Conservation (phyloP, 1,139 yeast genomes). For the Candida sp. region DNA sequence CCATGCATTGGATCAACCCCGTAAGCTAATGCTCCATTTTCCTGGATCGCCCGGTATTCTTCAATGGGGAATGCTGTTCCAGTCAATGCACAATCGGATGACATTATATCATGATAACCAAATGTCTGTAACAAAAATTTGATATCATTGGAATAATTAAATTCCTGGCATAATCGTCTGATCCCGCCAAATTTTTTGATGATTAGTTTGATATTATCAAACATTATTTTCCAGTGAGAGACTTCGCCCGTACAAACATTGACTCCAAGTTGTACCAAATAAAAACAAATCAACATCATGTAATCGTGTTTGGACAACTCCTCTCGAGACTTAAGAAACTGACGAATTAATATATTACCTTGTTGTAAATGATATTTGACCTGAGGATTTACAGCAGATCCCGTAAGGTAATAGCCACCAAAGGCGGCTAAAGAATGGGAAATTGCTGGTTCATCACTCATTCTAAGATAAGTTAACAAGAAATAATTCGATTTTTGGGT, state of each 20-base stretch:
- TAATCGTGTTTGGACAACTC: not conserved
- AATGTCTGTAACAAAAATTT: slow-evolving; percentile 15
- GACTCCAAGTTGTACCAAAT: not conserved
- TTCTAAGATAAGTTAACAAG: not conserved
- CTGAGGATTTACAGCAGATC: not conserved
- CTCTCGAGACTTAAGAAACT: not conserved
- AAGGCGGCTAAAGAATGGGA: slow-evolving; percentile 5
- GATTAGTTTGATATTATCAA: not conserved
- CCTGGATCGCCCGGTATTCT: slow-evolving; percentile 10
- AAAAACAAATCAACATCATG: slow-evolving; percentile 1
- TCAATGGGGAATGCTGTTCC: slow-evolving; percentile 13
- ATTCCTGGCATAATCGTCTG: slow-evolving; percentile 7
- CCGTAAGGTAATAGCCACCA: slow-evolving; percentile 4
- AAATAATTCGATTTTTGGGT: slow-evolving; percentile 1
- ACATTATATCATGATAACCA: slow-evolving; percentile 18
- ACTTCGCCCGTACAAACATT: slow-evolving; percentile 4
- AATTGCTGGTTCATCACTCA: slow-evolving; percentile 3
- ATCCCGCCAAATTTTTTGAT: slow-evolving; percentile 3
- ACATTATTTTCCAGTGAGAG: slow-evolving; percentile 2
- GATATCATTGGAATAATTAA: slow-evolving; percentile 13
- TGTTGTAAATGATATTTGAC: not conserved
- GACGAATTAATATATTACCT: not conserved
- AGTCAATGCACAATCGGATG: slow-evolving; percentile 9
- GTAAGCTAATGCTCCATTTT: slow-evolving; percentile 5
- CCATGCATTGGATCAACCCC: slow-evolving; percentile 18